Base-by-base conservation (phyloP, 2,329 filamentous ascomycete genomes). In the Aspergillus pseudotamarii region DNA sequence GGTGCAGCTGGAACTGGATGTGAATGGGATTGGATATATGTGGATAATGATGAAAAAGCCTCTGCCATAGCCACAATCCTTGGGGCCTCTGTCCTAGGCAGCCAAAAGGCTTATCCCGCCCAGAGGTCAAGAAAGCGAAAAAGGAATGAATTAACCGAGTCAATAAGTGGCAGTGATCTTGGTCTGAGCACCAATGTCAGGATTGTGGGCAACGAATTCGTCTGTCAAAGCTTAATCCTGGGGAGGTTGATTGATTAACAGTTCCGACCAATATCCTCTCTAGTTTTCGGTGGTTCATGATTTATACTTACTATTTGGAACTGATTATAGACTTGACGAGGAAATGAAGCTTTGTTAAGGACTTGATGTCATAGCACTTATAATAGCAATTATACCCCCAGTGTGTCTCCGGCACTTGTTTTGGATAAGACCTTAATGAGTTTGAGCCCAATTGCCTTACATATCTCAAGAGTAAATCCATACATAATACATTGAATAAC, bases 221-320 rank as follows among this genome's bases (percentile, higher is more conserved):
- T 98, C 26, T 89, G 96, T 60, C 94, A 99, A 82, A 97, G 93
- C 76, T 81, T 98, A 63, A 97, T 99, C 66, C 76, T 97, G 57
- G 94, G 94, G 0, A 87, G 88, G 64, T 79, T 97, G 69, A 86
- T 93, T 58, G 89, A 92, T 65, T 85, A 87, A 57, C 79, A 64
- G 67, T 41, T 23, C 23, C 51, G 58, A 32, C 21, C 43, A 38
- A 43, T n/a, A 46, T 45, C 11, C 21, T 4, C 41, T 57, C 21
- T 58, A 16, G 45, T 53, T 9, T 54, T 46, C 8, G 28, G 30
- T 50, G 41, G n/a, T 63, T 48, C 11, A 4, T 55, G 51, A 10
- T 11, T 43, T n/a, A 41, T 43, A 30, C 16, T 50, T 50, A 30
- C 12, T 30, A 26, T 30, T 45, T 50, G 12, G 28, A 48, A 28